These are phyloP conservation scores for Ophiognomonia clavigignenti-juglandacearum DNA, from an alignment of 2,329 filamentous ascomycete species.

Conservation along the genomic window DNA sequence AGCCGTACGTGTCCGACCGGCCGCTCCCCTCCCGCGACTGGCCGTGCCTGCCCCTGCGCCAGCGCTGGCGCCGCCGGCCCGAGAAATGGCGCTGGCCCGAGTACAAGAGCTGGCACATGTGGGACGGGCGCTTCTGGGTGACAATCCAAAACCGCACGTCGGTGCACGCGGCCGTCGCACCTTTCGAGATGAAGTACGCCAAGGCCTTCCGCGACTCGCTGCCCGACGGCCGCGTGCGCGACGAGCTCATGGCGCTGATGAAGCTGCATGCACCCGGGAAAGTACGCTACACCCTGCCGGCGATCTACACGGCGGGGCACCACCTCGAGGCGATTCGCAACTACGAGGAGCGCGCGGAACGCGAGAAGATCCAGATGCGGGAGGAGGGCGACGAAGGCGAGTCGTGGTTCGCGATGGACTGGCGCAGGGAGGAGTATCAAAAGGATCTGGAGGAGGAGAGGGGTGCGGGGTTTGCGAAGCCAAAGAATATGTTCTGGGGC, in stretches of 20 bases:
- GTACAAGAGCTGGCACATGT: constrained; percentile 36
- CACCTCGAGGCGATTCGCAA: constrained; percentile 21
- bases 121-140: constrained; percentile 61
- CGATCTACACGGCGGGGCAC: constrained; percentile 42
- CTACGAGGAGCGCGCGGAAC: constrained; percentile 18
- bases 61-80: constrained; percentile 7
- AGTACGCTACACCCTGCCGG: constrained; percentile 50
- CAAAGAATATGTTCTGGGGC: not conserved
- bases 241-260: constrained; percentile 37
- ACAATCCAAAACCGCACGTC: constrained; percentile 39
- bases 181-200: constrained; percentile 38
- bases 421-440: not conserved
- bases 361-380: constrained; percentile 2
- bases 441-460: not conserved
- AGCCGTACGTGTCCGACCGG: constrained; percentile 37
- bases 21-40: constrained; percentile 25
- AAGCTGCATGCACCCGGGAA: constrained; percentile 49
- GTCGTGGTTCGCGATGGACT: not conserved
- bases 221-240: constrained; percentile 21
- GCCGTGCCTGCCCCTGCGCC: constrained; percentile 14
- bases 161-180: constrained; percentile 37
- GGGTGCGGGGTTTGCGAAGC: not conserved
- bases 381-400: not conserved
- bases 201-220: constrained; percentile 45
- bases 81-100: constrained; percentile 22